Percentiles rank a stretch among this genome's conserved stretches.
phyloP scores from a whole-genome alignment of 2,329 filamentous ascomycete species.

The Diaporthe destruens region DNA sequence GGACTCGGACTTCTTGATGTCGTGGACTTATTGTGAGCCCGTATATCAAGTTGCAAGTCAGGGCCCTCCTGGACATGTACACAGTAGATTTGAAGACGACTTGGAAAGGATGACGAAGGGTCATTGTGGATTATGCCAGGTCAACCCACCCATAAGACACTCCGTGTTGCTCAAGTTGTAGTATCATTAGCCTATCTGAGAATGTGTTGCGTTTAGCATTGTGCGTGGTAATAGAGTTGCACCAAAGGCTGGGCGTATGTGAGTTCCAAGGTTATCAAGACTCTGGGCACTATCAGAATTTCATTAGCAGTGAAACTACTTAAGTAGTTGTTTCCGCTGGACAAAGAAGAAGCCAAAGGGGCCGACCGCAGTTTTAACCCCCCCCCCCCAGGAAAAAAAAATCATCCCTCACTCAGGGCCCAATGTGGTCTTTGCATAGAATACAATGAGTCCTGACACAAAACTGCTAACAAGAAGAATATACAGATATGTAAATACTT shows the following conservation, averaged over 20 bases:
- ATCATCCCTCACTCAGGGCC: too few relatives aligned
- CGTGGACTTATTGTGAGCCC: background rate
- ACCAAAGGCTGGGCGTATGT: too few relatives aligned
- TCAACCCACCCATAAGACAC: background rate
- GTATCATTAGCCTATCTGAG: background rate
- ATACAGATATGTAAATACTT: background rate
- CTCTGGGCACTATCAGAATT: background rate
- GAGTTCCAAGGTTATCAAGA: background rate
- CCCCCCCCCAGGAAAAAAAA: background rate
- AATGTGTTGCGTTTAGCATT: background rate
- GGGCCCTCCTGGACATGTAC: too few relatives aligned
- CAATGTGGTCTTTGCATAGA: background rate
- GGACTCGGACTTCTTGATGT: background rate
- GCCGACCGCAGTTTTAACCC: too few relatives aligned
- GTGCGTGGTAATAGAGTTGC: background rate
- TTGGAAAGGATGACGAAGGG: background rate
- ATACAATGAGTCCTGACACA: background rate
- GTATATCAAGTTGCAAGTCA: too few relatives aligned
- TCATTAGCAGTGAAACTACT: background rate
- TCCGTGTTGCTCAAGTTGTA: background rate
- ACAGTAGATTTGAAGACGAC: background rate
- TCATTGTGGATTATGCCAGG: background rate
- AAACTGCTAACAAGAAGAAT: background rate
- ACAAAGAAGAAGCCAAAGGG: background rate
- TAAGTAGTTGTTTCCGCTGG: background rate